Percentiles rank a stretch among this genome's conserved stretches.
Evolutionary conservation across 345 rosid species (phyloP).

Genomic region (Citrus trifoliata): DNA sequence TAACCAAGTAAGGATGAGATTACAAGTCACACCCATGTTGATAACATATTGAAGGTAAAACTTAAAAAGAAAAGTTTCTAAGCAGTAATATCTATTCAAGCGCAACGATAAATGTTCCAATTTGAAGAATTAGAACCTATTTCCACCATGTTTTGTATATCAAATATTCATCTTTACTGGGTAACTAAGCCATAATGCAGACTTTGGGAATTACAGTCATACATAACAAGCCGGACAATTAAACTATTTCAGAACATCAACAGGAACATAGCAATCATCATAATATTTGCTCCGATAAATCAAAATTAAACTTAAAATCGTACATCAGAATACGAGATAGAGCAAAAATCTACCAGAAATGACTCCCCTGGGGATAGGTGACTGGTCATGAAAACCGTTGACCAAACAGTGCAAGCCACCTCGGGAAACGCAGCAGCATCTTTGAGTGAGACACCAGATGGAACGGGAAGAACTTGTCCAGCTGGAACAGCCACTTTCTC

Average conservation of each 20-base stretch:
- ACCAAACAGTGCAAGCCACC: conserved; percentile 78
- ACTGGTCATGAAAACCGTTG: conserved; percentile 63
- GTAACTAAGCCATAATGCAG: background rate
- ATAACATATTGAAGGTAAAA: background rate
- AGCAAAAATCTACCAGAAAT: conserved; percentile 40
- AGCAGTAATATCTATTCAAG: background rate
- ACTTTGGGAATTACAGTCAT: background rate
- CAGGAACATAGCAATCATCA: background rate
- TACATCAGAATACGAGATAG: background rate
- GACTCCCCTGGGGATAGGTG: conserved; percentile 51
- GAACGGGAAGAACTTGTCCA: conserved; percentile 58
- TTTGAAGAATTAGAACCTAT: background rate
- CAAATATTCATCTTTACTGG: too few species aligned
- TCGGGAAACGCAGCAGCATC: conserved; percentile 64
- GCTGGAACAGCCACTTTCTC: conserved; percentile 70
- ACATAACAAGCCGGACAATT: background rate
- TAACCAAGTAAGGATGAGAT: background rate
- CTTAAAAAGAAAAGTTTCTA: background rate
- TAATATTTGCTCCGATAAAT: background rate
- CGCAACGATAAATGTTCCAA: background rate
- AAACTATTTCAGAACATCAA: background rate
- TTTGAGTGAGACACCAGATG: conserved; percentile 44
- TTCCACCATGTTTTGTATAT: background rate
- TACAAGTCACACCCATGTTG: background rate
- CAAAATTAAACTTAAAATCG: background rate